phyloP scores from a whole-genome alignment of 192 early-diverging fungal species.

The Spizellomyces sp. region DNA sequence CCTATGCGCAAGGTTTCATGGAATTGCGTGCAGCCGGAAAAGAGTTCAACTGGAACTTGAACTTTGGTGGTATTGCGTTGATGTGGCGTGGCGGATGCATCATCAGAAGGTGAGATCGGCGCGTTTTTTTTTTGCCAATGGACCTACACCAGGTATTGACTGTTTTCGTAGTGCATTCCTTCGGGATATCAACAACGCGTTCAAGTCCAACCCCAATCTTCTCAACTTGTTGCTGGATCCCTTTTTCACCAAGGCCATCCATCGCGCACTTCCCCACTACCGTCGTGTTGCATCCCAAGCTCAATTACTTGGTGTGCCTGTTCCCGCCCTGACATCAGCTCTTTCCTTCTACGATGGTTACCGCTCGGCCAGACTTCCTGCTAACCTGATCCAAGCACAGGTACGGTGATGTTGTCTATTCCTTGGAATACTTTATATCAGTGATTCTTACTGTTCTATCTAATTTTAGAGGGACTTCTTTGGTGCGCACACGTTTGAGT shows the following conservation, averaged over 20 bases:
- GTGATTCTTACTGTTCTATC: neutral
- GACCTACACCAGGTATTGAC: neutral
- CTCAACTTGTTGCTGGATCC: constrained; percentile 93
- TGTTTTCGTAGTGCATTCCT: constrained; percentile 71
- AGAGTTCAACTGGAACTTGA: constrained; percentile 91
- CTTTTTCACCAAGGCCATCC: constrained; percentile 93
- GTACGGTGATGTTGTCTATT: neutral
- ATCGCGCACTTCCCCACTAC: constrained; percentile 83
- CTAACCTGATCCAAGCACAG: constrained; percentile 96
- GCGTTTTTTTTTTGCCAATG: neutral
- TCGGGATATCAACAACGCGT: constrained; percentile 96
- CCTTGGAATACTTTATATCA: neutral
- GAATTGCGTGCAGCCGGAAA: constrained; percentile 93
- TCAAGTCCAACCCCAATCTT: constrained; percentile 81
- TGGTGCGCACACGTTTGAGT: constrained; percentile 96
- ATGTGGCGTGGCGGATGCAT: constrained; percentile 99
- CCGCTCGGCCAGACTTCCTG: constrained; percentile 84
- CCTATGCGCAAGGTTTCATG: constrained; percentile 99
- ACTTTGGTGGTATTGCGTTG: constrained; percentile 95
- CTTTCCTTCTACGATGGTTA: constrained; percentile 98
- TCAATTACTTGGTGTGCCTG: constrained; percentile 82
- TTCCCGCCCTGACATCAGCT: constrained; percentile 87
- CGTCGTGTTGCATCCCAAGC: constrained; percentile 84
- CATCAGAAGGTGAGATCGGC: constrained; percentile 70
- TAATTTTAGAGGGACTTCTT: constrained; percentile 86